Evolutionary conservation across 2,329 filamentous ascomycete species (phyloP), one percentile per base, ranked within the genome.

Genomic region (Cladophialophora bantiana): DNA sequence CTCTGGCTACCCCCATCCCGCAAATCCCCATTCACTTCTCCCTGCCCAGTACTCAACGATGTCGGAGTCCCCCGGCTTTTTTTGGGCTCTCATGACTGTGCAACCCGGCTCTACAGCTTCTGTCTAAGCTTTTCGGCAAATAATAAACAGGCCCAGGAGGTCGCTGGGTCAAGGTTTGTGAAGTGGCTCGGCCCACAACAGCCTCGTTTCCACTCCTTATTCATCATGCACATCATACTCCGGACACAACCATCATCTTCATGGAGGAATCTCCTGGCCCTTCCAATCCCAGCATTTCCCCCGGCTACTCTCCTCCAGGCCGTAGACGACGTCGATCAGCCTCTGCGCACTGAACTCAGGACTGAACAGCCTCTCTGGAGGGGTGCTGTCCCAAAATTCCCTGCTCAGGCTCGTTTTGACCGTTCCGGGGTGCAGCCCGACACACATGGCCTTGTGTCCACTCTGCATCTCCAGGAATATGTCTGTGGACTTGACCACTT

Each of bases 391-490:
- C 91, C 91, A 94, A 75, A 91, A 95, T 52, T 88, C 88, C 73
- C 82, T 84, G 69, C 88, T 92, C 68, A 96, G 79, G 9, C 85
- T 88, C 59, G 92, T 95, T 80, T 85, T 88, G 57, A 95, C 91
- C 0, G 92, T 95, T 2, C 92, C 92, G 0, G 92, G 92, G 78
- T 95, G 92, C 74, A 95, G 84, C 9, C 85, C 85, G 10, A 96
- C 79, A 0, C 88, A 87, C 70, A 93, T 82, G 0, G 90, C 90
- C 59, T 86, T 87, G 0, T 85, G 84, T 0, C 84, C 87, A 66
- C 85, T 84, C 50, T 83, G 82, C 3, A 83, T 81, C 40, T 78
- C 78, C 36, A 95, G 78, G 74, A 88, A 85, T 34, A 90, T 83
- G 75, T 95, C 92, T 68, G 93, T 88, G 6, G 86, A 90, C 78